Conservation (phyloP, 2,329 filamentous ascomycete genomes). For the Colletotrichum plurivorum region DNA sequence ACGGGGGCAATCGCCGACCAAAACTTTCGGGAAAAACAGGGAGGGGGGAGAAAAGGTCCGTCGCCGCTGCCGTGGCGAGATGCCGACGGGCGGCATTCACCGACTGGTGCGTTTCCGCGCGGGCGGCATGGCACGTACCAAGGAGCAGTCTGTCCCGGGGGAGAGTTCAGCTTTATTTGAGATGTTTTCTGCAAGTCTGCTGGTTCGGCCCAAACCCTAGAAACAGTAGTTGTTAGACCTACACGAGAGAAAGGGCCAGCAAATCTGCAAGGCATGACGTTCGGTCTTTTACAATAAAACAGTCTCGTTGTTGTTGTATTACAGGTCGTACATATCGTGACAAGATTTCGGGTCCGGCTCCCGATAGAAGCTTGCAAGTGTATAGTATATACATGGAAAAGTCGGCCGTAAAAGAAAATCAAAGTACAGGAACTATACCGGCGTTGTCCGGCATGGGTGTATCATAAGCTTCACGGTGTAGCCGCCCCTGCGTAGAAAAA, state of each 20-base stretch:
- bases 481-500: constrained; percentile 7
- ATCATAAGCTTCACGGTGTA: constrained; percentile 26
- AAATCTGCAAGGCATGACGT: too few species aligned
- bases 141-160: background rate
- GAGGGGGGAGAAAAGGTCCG: background rate
- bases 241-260: too few species aligned
- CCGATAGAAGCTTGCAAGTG: constrained; percentile 17
- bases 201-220: too few species aligned
- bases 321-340: constrained; percentile 14
- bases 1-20: background rate
- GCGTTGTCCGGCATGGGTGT: constrained; percentile 20
- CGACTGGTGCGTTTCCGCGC: background rate
- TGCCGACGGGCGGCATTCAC: constrained; percentile 4
- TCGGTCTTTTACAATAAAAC: background rate
- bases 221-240: too few species aligned
- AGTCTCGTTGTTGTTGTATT: constrained; percentile 14
- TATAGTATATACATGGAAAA: constrained; percentile 20
- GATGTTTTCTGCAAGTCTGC: background rate
- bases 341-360: constrained; percentile 26
- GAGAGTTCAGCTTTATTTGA: constrained; percentile 19
- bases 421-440: constrained; percentile 22
- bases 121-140: background rate
- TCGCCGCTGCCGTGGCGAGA: background rate
- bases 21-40: background rate
- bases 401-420: constrained; percentile 12